These are phyloP conservation scores for Linum usitatissimum DNA, from an alignment of 345 rosid genomes.

Conservation along the genomic window DNA sequence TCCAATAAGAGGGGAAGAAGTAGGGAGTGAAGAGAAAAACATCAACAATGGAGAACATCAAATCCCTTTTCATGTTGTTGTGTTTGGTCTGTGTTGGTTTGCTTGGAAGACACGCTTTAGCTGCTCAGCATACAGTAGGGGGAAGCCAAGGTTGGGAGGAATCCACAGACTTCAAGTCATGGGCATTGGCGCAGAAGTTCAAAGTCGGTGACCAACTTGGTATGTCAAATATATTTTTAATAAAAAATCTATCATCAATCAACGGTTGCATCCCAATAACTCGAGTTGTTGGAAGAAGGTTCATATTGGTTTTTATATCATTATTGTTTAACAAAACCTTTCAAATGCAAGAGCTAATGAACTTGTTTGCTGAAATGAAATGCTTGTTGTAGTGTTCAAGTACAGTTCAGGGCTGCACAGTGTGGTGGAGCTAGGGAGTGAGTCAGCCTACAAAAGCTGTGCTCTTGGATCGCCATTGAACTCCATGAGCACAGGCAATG, in stretches of 20 bases:
- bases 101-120: constrained; percentile 26
- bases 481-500: constrained; percentile 59
- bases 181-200: constrained; percentile 57
- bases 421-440: constrained; percentile 62
- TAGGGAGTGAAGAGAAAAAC: constrained; percentile 3
- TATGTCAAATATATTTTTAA: constrained; percentile 15
- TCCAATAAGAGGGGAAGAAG: neutral
- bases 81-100: constrained; percentile 28
- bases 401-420: constrained; percentile 70
- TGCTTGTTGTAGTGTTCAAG: constrained; percentile 47
- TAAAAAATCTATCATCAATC: neutral
- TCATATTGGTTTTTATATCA: no score
- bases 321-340: no score
- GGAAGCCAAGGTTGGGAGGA: constrained; percentile 90
- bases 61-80: constrained; percentile 12
- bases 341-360: no score
- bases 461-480: constrained; percentile 55
- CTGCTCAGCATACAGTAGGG: constrained; percentile 57
- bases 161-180: constrained; percentile 59
- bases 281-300: neutral
- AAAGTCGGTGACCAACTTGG: constrained; percentile 79
- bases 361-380: no score
- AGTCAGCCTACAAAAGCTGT: constrained; percentile 69
- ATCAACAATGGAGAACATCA: constrained; percentile 20
- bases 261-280: neutral